Evolutionary conservation across 2,329 filamentous ascomycete genomes (phyloP).

Genomic region (Cercospora janseana): DNA sequence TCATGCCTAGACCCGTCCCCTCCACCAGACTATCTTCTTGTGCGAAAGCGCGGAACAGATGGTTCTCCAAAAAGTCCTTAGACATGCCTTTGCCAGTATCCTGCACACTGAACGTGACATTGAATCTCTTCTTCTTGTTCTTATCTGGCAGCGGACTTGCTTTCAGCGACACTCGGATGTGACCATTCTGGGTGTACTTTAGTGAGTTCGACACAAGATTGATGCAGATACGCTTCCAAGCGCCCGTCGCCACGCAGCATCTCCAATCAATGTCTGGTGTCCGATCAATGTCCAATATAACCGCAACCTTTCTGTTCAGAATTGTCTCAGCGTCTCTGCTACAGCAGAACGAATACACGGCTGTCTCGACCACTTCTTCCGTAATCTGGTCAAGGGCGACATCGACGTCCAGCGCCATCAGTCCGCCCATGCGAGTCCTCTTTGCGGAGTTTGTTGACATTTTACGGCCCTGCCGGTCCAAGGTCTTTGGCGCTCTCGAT

Average conservation of each 20-base stretch:
- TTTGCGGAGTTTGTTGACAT: constrained; percentile 15
- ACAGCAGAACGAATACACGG: constrained; percentile 40
- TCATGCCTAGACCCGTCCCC: constrained; percentile 65
- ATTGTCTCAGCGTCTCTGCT: constrained; percentile 26
- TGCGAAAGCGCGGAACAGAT: constrained; percentile 62
- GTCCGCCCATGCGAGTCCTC: constrained; percentile 23
- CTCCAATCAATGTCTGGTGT: constrained; percentile 41
- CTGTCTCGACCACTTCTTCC: constrained; percentile 57
- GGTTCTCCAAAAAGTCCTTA: constrained; percentile 59
- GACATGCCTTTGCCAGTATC: constrained; percentile 68
- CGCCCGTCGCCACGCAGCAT: constrained; percentile 46
- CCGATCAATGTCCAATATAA: constrained; percentile 47
- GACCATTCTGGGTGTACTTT: constrained; percentile 48
- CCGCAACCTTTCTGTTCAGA: constrained; percentile 42
- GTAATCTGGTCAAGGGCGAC: constrained; percentile 48
- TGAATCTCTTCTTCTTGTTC: constrained; percentile 24
- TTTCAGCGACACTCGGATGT: constrained; percentile 39
- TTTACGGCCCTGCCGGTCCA: constrained; percentile 13
- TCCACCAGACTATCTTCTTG: constrained; percentile 63
- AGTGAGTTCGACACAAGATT: constrained; percentile 51
- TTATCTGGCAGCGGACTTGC: constrained; percentile 24
- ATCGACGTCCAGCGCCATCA: constrained; percentile 29
- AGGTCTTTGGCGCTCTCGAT: constrained; percentile 13
- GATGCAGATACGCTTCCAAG: constrained; percentile 48
- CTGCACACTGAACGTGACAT: constrained; percentile 43